Evolutionary conservation across 352 stramenopile genomes (phyloP).

Genomic region (Phytopythium oedochilum): DNA sequence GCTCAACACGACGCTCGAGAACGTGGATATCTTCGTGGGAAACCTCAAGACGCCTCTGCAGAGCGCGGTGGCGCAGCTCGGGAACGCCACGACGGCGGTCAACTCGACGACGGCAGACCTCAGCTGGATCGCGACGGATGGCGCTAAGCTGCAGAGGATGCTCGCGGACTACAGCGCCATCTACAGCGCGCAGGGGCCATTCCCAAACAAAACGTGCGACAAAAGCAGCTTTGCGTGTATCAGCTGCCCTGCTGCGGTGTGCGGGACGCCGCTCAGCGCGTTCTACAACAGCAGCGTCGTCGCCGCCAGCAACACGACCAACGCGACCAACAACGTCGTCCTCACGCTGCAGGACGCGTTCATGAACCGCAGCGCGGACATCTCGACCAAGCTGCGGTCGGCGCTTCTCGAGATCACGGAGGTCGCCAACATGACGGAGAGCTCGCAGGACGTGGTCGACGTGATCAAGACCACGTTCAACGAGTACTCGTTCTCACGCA

Average conservation of each 20-base stretch:
- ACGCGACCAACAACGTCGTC: conserved; percentile 20
- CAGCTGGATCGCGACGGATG: conserved; percentile 48
- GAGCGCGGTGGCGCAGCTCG: conserved; percentile 35
- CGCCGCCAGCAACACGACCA: conserved; percentile 12
- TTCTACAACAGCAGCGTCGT: conserved; percentile 32
- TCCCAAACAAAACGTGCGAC: conserved; percentile 46
- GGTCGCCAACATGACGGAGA: conserved; percentile 47
- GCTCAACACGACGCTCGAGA: conserved; percentile 64
- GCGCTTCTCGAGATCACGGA: conserved; percentile 44
- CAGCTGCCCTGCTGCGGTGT: conserved; percentile 44
- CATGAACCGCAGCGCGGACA: conserved; percentile 26
- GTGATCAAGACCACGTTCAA: conserved; percentile 66
- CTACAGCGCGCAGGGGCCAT: conserved; percentile 49
- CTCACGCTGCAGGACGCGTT: conserved; percentile 36
- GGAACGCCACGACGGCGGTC: conserved; percentile 35
- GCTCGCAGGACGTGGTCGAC: conserved; percentile 49
- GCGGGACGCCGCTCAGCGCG: conserved; percentile 33
- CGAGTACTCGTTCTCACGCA: conserved; percentile 71
- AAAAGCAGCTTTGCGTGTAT: conserved; percentile 39
- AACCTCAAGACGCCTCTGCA: conserved; percentile 56
- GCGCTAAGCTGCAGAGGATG: conserved; percentile 48
- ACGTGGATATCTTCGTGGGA: conserved; percentile 66
- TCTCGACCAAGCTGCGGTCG: conserved; percentile 35
- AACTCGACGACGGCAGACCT: conserved; percentile 32
- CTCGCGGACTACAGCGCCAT: conserved; percentile 46